A percentile compares a stretch with the other conserved stretches of the same genome.
phyloP scores from a whole-genome alignment of 768 basidiomycete species.

The Termitomyces sp. region DNA sequence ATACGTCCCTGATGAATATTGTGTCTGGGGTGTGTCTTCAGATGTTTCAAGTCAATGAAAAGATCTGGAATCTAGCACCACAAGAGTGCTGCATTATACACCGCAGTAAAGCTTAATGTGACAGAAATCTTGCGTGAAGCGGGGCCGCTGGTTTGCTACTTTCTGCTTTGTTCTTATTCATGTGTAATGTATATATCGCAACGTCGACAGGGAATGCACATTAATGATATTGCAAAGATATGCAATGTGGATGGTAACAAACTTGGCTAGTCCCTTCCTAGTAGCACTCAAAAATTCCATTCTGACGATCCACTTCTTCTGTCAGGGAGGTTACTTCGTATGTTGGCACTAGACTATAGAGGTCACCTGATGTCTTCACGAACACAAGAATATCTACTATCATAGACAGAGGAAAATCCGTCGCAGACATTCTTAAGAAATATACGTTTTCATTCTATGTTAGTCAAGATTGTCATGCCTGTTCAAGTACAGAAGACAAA shows the following conservation, averaged over 20 bases:
- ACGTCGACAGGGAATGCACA: constrained; percentile 10
- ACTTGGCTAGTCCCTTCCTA: constrained; percentile 21
- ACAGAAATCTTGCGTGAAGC: constrained; percentile 29
- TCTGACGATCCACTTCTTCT: constrained; percentile 10
- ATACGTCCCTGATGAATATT: too few species aligned
- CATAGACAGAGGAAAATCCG: constrained; percentile 22
- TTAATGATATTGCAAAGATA: constrained; percentile 23
- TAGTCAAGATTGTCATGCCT: not conserved
- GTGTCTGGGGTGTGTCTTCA: too few species aligned
- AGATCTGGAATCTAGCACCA: not conserved
- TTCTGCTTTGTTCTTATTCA: not conserved
- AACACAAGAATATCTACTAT: constrained; percentile 28
- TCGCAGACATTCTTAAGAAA: constrained; percentile 20
- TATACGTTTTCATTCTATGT: not conserved
- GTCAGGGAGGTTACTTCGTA: constrained; percentile 19
- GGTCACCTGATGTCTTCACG: constrained; percentile 27
- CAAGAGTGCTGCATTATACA: constrained; percentile 19
- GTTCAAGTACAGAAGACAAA: constrained; percentile 20
- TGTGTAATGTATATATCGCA: not conserved
- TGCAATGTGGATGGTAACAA: constrained; percentile 24
- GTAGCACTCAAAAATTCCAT: not conserved
- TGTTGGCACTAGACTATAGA: constrained; percentile 29
- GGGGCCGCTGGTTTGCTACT: constrained; percentile 19
- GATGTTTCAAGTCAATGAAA: too few species aligned
- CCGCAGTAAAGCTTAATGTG: constrained; percentile 19